phyloP scores from a whole-genome alignment of 106 monocot genomes.

The Phalaenopsis aphrodite region DNA sequence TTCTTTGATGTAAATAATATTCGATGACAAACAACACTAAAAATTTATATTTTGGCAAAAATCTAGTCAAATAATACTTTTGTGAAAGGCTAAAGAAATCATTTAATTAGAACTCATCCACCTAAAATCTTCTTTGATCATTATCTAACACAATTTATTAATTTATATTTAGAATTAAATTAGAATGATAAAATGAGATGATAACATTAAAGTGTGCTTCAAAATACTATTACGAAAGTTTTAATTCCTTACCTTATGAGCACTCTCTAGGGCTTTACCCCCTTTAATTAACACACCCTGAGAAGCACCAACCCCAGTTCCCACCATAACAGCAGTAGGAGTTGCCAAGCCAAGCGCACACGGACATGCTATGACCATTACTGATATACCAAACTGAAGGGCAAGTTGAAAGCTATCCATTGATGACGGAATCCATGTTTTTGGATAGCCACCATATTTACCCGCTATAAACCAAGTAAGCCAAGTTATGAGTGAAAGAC shows the following conservation, averaged over 20 bases:
- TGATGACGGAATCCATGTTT: constrained; percentile 78
- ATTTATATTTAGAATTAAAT: not conserved
- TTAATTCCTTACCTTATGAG: constrained; percentile 55
- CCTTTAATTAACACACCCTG: constrained; percentile 96
- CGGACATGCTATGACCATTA: constrained; percentile 96
- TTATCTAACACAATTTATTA: not conserved
- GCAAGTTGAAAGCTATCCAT: constrained; percentile 95
- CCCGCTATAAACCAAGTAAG: constrained; percentile 79
- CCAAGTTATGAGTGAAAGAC: constrained; percentile 67
- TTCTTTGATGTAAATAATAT: not conserved
- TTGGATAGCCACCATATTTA: constrained; percentile 56
- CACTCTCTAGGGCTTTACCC: constrained; percentile 89
- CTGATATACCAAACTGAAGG: constrained; percentile 91
- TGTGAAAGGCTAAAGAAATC: not conserved
- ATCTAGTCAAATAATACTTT: not conserved
- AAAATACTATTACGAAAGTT: not conserved
- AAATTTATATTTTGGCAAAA: too few species aligned
- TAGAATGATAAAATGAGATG: not conserved
- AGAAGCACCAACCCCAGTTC: constrained; percentile 92
- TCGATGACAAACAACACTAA: not conserved
- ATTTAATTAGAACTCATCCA: not conserved
- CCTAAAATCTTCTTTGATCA: not conserved
- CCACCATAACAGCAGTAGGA: constrained; percentile 99
- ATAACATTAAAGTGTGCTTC: not conserved
- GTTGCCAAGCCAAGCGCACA: constrained; percentile 92